These are phyloP conservation scores for Samsoniella hepiali DNA, from an alignment of 2,329 filamentous ascomycete genomes.

Conservation along the genomic window DNA sequence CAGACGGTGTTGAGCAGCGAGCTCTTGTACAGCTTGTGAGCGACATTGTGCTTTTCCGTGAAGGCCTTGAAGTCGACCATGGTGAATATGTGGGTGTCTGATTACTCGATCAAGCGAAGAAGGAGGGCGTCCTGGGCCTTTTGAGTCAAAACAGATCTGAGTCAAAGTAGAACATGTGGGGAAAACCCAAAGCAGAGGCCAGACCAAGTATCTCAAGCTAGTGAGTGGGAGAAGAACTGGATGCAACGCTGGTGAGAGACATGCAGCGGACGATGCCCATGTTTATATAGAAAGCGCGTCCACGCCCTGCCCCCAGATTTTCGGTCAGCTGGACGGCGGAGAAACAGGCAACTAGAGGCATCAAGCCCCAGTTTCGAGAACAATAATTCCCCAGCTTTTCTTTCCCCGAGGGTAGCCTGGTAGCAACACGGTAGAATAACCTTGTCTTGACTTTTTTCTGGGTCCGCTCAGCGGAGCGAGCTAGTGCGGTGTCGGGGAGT, in stretches of 20 bases:
- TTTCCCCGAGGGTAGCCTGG: background rate
- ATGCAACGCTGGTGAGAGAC: background rate
- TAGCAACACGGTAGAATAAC: background rate
- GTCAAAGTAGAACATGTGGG: constrained; percentile 10
- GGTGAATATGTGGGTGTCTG: background rate
- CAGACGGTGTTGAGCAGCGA: constrained; percentile 60
- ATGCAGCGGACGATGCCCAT: background rate
- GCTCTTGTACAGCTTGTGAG: constrained; percentile 53
- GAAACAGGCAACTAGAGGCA: background rate
- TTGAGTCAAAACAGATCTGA: background rate
- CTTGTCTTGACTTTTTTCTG: constrained; percentile 4
- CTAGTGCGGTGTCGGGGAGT: constrained; percentile 3
- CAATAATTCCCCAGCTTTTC: constrained; percentile 14
- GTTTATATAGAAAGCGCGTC: constrained; percentile 6
- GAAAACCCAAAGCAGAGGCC: background rate
- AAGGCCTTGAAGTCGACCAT: constrained; percentile 16
- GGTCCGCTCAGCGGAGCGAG: background rate
- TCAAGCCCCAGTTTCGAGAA: background rate
- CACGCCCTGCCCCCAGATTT: background rate
- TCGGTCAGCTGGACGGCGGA: constrained; percentile 1
- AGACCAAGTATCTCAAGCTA: background rate
- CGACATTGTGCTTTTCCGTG: constrained; percentile 33
- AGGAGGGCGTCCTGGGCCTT: background rate
- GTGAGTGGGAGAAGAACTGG: background rate
- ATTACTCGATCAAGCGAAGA: background rate